Percentiles rank a stretch among this genome's conserved stretches.
phyloP scores from a whole-genome alignment of 495 filamentous ascomycete genomes.

The Hyaloscypha variabilis region DNA sequence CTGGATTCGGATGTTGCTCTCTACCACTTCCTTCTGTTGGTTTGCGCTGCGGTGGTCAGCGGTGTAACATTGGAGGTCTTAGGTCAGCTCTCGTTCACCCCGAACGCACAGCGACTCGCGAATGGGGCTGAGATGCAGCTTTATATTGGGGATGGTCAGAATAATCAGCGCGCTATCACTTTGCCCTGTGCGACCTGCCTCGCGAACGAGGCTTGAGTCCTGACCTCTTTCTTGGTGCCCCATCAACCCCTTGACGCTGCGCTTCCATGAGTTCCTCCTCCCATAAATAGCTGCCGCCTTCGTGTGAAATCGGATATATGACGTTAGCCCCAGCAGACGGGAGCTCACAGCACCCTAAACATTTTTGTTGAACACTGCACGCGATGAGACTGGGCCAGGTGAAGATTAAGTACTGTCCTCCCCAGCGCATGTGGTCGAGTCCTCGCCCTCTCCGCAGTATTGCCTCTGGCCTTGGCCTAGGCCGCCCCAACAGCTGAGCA shows the following conservation, averaged over 20 bases:
- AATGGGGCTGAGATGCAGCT: constrained; percentile 25
- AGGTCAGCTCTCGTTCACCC: constrained; percentile 13
- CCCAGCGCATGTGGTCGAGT: constrained; percentile 6
- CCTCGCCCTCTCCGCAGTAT: background rate
- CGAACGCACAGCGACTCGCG: background rate
- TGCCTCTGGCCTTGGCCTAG: background rate
- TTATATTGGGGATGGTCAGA: constrained; percentile 12
- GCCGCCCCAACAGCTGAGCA: background rate
- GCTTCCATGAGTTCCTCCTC: background rate
- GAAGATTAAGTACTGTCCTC: background rate
- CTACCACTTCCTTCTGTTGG: constrained; percentile 2
- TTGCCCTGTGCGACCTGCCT: constrained; percentile 14
- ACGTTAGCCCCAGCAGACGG: background rate
- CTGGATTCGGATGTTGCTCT: background rate
- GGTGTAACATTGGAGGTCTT: constrained; percentile 11
- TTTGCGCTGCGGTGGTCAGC: constrained; percentile 5
- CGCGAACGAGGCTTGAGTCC: background rate
- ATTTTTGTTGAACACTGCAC: constrained; percentile 2
- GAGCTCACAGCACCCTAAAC: background rate
- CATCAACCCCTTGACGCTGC: constrained; percentile 3
- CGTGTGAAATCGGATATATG: constrained; percentile 4
- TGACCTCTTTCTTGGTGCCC: background rate
- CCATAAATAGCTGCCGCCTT: constrained; percentile 9
- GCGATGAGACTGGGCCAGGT: background rate
- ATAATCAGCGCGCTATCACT: constrained; percentile 12